Evolutionary conservation across 1,284 basidiomycete species (phyloP), one percentile per base, ranked within the genome.

Genomic region (Sporisorium reilianum): DNA sequence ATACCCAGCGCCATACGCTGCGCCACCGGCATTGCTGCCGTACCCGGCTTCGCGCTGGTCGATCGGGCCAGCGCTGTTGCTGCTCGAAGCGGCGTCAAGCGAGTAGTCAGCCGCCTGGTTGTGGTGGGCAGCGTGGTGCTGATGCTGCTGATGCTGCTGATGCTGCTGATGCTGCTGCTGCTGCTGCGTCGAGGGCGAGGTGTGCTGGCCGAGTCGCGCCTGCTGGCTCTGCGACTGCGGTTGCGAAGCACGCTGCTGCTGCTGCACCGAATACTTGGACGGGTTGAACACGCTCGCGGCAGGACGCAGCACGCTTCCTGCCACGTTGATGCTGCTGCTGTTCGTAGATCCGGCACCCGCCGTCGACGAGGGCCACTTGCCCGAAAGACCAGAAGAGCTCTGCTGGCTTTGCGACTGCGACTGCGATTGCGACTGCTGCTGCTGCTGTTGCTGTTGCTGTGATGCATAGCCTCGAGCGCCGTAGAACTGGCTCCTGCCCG

Each of bases 211-310:
- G 8, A 42, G 42, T 40, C 57, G 45, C 14, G 49, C 46, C 18
- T 59, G 58, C 55, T 68, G 64, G 52, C 52, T 42, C 25, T 53
- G 63, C 22, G 42, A 25, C 51, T 68, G 64, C 58, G 56, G 30
- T 34, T 54, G 63, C n/a, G 42, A 14, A 22, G 45, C 38, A 7
- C 59, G 70, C 57, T 60, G 62, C 38, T 48, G 36, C 48, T 57
- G 63, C 36, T 46, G 55, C 18, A 36, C 48, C 36, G 52, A 20
- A 16, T 67, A 70, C 53, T 70, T 64, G 22, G 57, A 53, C 26
- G 71, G 72, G 18, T 64, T 66, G 34, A 70, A 70, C 1, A 66
- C 72, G 45, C 65, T 70, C 5, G 67, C 66, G 20, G 66, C 63
- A 11, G 66, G 63, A 16, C 63, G 63, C 38, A 69, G 40, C 20